Conservation (phyloP, 2,329 filamentous ascomycete genomes). For the Trichocomaceae sp. region DNA sequence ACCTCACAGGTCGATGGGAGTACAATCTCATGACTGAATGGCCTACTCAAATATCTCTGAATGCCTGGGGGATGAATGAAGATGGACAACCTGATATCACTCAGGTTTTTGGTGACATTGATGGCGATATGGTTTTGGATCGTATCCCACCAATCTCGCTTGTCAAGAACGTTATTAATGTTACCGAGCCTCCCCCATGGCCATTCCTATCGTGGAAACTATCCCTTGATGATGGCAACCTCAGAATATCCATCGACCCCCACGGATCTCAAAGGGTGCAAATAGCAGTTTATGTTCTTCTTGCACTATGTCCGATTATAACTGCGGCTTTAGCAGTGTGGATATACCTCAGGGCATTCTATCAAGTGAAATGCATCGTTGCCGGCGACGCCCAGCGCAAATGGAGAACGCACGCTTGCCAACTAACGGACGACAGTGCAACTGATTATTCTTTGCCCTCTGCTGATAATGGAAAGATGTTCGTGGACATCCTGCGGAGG, state of each 20-base stretch:
- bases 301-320: slow-evolving; percentile 45
- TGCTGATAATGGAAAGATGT: slow-evolving; percentile 7
- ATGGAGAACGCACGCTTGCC: slow-evolving; percentile 21
- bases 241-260: slow-evolving; percentile 43
- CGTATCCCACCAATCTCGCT: slow-evolving; percentile 51
- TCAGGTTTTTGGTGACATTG: slow-evolving; percentile 52
- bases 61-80: slow-evolving; percentile 56
- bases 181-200: slow-evolving; percentile 46
- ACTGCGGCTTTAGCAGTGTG: slow-evolving; percentile 43
- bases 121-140: slow-evolving; percentile 51
- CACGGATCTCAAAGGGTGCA: slow-evolving; percentile 46
- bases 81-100: slow-evolving; percentile 53
- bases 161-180: slow-evolving; percentile 48
- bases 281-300: slow-evolving; percentile 45
- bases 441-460: slow-evolving; percentile 23
- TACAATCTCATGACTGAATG: slow-evolving; percentile 55
- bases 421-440: background rate
- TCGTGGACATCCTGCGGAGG: background rate
- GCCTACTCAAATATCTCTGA: slow-evolving; percentile 52
- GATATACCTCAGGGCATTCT: slow-evolving; percentile 51
- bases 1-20: slow-evolving; percentile 42
- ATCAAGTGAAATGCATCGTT: slow-evolving; percentile 53
- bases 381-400: slow-evolving; percentile 43
- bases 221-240: slow-evolving; percentile 45
- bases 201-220: slow-evolving; percentile 49